These are phyloP conservation scores for Knoxia roxburghii DNA, from an alignment of 257 asterid genomes.

Conservation along the genomic window DNA sequence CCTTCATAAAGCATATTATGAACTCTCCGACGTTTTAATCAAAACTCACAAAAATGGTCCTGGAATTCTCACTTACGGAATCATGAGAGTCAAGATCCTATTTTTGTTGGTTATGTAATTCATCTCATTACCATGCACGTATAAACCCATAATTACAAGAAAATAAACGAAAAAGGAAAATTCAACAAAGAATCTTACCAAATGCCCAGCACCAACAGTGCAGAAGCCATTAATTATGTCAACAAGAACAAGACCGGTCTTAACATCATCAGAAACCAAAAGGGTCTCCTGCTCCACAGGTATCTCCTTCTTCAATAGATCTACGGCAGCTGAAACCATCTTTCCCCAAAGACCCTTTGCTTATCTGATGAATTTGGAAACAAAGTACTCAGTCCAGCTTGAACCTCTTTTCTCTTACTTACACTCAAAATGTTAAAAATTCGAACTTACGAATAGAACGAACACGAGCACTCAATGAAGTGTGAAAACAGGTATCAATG, in stretches of 20 bases:
- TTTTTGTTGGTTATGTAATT: neutral
- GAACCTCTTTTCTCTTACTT: neutral
- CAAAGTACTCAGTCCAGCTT: neutral
- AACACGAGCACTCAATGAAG: no score
- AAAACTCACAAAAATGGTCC: neutral
- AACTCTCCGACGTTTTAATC: neutral
- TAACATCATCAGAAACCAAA: slow-evolving; percentile 47
- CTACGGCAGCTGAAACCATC: slow-evolving; percentile 22
- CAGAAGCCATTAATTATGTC: slow-evolving; percentile 92
- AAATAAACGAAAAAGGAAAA: neutral
- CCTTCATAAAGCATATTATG: neutral
- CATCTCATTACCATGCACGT: neutral
- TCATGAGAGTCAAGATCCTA: neutral
- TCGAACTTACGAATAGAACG: no score
- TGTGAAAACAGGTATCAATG: no score
- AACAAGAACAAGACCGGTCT: slow-evolving; percentile 73
- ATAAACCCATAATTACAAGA: neutral
- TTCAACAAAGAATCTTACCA: slow-evolving; percentile 27
- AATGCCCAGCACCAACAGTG: slow-evolving; percentile 84
- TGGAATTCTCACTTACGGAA: neutral
- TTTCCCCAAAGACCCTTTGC: neutral
- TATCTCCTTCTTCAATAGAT: slow-evolving; percentile 43
- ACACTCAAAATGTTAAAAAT: neutral
- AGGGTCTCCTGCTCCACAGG: slow-evolving; percentile 55
- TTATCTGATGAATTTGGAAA: neutral